These are phyloP conservation scores for Ostreobium quekettii DNA, from an alignment of 139 green algal genomes.

Conservation along the genomic window DNA sequence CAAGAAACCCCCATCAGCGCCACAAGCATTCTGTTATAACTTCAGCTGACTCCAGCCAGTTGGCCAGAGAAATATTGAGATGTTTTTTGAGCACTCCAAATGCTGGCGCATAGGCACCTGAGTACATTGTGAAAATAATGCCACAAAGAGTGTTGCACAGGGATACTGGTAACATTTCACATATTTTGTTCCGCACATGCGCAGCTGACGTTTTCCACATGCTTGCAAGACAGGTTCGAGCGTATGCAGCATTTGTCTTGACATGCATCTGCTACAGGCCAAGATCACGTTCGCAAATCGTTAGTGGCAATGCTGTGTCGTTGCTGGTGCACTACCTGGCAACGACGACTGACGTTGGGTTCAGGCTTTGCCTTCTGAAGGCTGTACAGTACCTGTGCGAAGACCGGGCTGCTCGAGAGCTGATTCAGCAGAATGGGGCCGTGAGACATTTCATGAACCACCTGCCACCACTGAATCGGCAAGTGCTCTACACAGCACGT, in stretches of 20 bases:
- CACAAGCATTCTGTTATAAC: too few relatives aligned
- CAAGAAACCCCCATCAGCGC: too few relatives aligned
- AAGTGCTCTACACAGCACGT: conserved; percentile 2
- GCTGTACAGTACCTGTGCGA: conserved; percentile 10
- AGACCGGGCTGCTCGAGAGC: neutral
- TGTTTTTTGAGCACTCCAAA: neutral
- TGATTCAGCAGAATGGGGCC: neutral
- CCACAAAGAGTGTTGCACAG: neutral
- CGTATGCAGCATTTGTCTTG: conserved; percentile 8
- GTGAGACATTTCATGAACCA: conserved; percentile 6
- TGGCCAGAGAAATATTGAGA: neutral
- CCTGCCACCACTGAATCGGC: neutral
- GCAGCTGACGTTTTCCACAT: too few relatives aligned
- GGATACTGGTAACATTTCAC: neutral
- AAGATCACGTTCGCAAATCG: neutral
- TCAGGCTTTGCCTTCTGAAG: conserved; percentile 13
- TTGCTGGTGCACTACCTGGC: conserved; percentile 3
- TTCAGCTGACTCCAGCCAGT: too few relatives aligned
- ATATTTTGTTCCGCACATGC: neutral
- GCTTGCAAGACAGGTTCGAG: conserved; percentile 1
- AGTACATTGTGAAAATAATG: neutral
- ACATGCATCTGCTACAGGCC: neutral
- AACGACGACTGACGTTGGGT: conserved; percentile 1
- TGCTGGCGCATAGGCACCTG: neutral
- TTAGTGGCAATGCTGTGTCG: neutral